Percentiles rank a stretch among this genome's conserved stretches.
Conservation (phyloP, 768 basidiomycete species). For the Ephemerocybe angulata region DNA sequence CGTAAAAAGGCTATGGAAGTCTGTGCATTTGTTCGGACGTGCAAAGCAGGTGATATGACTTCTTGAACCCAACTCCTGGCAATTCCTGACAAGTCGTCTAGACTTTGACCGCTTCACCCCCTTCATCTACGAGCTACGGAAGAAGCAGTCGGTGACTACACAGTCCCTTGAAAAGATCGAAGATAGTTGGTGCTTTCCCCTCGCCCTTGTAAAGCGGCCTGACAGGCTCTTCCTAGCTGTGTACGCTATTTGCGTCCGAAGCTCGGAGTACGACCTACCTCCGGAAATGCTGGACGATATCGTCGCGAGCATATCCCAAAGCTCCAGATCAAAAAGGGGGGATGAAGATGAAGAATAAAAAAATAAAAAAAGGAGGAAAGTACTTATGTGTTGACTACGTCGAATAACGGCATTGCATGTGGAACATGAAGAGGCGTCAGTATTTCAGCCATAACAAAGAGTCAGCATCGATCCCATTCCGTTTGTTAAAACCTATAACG, state of each 20-base stretch:
- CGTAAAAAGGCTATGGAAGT: conserved; percentile 58
- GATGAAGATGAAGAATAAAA: not conserved
- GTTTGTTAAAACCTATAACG: too few species aligned
- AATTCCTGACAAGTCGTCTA: conserved; percentile 6
- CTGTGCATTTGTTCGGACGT: conserved; percentile 67
- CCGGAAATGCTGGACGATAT: conserved; percentile 69
- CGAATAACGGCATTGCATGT: too few species aligned
- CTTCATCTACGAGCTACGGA: conserved; percentile 66
- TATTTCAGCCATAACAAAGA: too few species aligned
- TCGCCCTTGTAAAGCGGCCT: not conserved
- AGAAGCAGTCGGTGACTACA: conserved; percentile 83
- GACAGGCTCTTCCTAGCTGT: conserved; percentile 44
- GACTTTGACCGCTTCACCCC: conserved; percentile 80
- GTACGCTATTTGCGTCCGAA: conserved; percentile 68
- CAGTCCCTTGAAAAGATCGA: conserved; percentile 95
- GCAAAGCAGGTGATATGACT: conserved; percentile 59
- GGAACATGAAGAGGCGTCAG: too few species aligned
- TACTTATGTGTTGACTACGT: too few species aligned
- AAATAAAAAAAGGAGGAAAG: too few species aligned
- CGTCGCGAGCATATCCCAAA: conserved; percentile 45
- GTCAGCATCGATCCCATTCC: too few species aligned
- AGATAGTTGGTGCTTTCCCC: conserved; percentile 53
- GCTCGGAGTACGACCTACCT: conserved; percentile 69
- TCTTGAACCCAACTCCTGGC: not conserved
- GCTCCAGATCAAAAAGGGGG: conserved; percentile 10